Evolutionary conservation across 78 protist species (phyloP).

Genomic region (Capsaspora owczarzaki): DNA sequence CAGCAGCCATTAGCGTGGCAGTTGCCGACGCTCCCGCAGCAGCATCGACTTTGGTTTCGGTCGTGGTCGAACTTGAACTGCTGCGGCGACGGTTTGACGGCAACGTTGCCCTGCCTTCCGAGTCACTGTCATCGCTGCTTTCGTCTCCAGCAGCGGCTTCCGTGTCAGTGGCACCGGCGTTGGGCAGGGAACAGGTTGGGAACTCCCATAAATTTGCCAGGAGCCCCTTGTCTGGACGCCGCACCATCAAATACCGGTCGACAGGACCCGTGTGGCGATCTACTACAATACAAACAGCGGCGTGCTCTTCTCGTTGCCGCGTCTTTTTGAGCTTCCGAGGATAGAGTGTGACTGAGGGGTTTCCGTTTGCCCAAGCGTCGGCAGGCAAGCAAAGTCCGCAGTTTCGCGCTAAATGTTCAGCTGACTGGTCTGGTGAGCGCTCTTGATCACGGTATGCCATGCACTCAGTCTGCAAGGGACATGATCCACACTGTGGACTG

Average conservation of each 20-base stretch:
- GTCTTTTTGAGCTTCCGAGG: background rate
- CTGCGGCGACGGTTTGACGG: no score
- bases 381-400: background rate
- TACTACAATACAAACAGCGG: background rate
- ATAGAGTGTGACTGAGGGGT: background rate
- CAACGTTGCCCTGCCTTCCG: no score
- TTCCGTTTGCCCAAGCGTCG: background rate
- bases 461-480: slow-evolving; percentile 40
- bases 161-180: background rate
- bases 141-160: background rate
- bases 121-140: no score
- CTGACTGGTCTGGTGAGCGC: background rate
- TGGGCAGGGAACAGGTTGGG: background rate
- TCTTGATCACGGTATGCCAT: background rate
- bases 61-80: no score
- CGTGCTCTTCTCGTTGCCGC: background rate
- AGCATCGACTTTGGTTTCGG: no score
- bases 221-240: background rate
- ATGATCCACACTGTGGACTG: slow-evolving; percentile 44
- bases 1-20: no score
- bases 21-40: no score
- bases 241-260: background rate
- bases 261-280: background rate
- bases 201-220: slow-evolving; percentile 1
- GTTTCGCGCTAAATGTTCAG: background rate